Conservation (phyloP, 768 basidiomycete genomes). For the Coprinellus aureogranulatus region DNA sequence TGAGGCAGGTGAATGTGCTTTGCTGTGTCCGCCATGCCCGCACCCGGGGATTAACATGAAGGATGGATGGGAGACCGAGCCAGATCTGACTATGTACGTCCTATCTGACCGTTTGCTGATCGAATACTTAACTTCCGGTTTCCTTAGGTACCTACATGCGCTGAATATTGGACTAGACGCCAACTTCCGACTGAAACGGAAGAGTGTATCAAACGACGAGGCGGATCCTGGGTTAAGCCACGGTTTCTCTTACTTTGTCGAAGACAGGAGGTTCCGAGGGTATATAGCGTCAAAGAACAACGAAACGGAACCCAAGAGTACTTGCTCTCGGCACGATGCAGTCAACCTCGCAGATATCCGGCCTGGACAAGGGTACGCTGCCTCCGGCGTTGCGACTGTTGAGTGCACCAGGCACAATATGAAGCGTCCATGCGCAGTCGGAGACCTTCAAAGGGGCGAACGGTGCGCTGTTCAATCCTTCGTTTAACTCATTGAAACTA, state of each 20-base stretch:
- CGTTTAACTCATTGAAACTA: no score
- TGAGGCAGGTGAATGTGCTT: slow-evolving; percentile 12
- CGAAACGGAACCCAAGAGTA: slow-evolving; percentile 14
- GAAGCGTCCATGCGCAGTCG: slow-evolving; percentile 23
- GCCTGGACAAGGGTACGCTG: slow-evolving; percentile 18
- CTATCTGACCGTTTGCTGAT: neutral
- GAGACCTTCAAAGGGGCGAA: slow-evolving; percentile 32
- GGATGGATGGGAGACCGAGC: neutral
- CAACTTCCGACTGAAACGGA: slow-evolving; percentile 3
- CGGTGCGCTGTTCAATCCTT: slow-evolving; percentile 18
- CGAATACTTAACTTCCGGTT: no score
- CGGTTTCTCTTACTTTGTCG: slow-evolving; percentile 14
- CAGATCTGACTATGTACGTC: neutral
- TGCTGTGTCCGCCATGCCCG: slow-evolving; percentile 22
- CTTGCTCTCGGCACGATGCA: slow-evolving; percentile 27
- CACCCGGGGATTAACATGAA: slow-evolving; percentile 16
- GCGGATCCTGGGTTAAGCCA: slow-evolving; percentile 11
- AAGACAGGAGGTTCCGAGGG: slow-evolving; percentile 6
- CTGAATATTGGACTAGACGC: neutral
- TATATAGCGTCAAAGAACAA: neutral
- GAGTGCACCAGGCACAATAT: slow-evolving; percentile 30
- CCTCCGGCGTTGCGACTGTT: slow-evolving; percentile 25
- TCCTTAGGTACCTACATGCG: neutral
- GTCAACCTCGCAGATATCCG: slow-evolving; percentile 22
- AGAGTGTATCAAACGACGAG: neutral